A percentile compares a stretch with the other conserved stretches of the same genome.
phyloP scores from a whole-genome alignment of 768 basidiomycete species.

The Suillus luteus region DNA sequence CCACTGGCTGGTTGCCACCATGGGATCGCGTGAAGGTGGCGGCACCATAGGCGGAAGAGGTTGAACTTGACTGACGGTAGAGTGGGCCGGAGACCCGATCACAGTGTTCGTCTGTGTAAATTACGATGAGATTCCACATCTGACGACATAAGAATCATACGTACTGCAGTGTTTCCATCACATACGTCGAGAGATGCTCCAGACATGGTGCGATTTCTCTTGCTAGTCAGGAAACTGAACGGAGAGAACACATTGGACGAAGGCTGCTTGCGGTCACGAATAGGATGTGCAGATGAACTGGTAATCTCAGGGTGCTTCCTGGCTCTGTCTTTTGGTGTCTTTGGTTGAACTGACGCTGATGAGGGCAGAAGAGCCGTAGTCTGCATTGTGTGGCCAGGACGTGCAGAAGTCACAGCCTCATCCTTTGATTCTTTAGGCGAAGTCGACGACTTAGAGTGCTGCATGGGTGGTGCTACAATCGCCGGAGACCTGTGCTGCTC shows the following conservation, averaged over 20 bases:
- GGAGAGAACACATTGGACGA: constrained; percentile 57
- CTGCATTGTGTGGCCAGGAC: background rate
- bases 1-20: constrained; percentile 69
- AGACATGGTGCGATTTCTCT: constrained; percentile 68
- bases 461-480: constrained; percentile 1
- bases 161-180: constrained; percentile 73
- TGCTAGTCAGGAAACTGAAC: constrained; percentile 60
- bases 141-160: constrained; percentile 29
- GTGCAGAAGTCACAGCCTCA: background rate
- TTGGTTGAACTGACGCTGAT: constrained; percentile 13
- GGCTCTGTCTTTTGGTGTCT: constrained; percentile 18
- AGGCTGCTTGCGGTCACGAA: constrained; percentile 40
- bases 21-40: constrained; percentile 65
- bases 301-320: constrained; percentile 22
- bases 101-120: constrained; percentile 62
- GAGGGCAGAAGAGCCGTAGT: constrained; percentile 6
- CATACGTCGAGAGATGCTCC: constrained; percentile 76
- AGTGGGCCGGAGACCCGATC: constrained; percentile 73
- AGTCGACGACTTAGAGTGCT: constrained; percentile 18
- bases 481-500: constrained; percentile 23
- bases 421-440: constrained; percentile 23
- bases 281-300: constrained; percentile 35
- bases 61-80: constrained; percentile 60
- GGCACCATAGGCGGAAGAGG: constrained; percentile 43
- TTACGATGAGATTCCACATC: constrained; percentile 13